Evolutionary conservation across 2,329 filamentous ascomycete species (phyloP), one percentile per base, ranked within the genome.

Genomic region (Pseudophaeomoniella oleicola): DNA sequence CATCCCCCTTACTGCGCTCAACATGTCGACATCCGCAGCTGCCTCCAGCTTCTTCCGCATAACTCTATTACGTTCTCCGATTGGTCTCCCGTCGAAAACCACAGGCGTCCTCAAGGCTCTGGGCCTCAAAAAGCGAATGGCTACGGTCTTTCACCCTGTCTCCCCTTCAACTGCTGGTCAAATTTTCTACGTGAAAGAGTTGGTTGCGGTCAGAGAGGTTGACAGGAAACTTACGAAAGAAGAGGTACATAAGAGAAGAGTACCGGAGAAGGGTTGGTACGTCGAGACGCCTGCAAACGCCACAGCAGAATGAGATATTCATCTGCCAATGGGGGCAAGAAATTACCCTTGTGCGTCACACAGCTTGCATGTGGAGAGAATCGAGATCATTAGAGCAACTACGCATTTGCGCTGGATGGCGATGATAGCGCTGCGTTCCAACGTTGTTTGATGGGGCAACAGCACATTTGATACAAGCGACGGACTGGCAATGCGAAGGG

Each of bases 131-230:
- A 83, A 81, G 57, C 81, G 87, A 51, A 78, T 79, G 71, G 78
- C 78, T 52, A 88, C 82, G 37, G 87, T 94, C 51, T 94, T 92
- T 68, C 81, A 93, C 60, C 81, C 83, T 27, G 85, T 93, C 42
- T 72, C 72, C 42, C 75, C 78, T 30, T 77, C 85, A 47, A 76
- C 84, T 43, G 87, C 87, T 6, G 87, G 87, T 54, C 85, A 92
- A 66, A 84, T 94, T 52, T 80, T 94, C 69, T 80, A 81, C 59
- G 85, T 94, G 49, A 94, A 94, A 67, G 87, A 94, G 63, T 66
- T 94, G 44, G 83, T 94, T 32, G 69, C 74, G 37, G 85, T 94
- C 22, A 66, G 76, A 46, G 86, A 93, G 62, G 84, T 92, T 32
- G 75, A 78, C 19, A 56, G 62, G 42, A 57, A 69, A 19, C 55